A percentile compares a stretch with the other conserved stretches of the same genome.
These are phyloP conservation scores for Tetradesmus obliquus DNA, from an alignment of 139 green algal genomes.

Conservation along the genomic window DNA sequence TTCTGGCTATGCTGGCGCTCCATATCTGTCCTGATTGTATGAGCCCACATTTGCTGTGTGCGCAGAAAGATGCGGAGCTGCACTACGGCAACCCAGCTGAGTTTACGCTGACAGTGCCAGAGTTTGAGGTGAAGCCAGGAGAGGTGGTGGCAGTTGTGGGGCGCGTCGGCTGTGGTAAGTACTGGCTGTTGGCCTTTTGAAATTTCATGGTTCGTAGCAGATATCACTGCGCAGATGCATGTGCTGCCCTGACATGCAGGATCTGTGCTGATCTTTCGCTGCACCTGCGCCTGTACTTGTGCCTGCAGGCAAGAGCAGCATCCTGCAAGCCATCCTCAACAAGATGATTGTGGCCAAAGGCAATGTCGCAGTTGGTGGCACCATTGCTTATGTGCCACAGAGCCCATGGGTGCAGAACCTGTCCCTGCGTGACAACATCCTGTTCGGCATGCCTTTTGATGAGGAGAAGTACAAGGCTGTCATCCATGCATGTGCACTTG, in stretches of 20 bases:
- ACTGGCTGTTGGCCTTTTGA: not conserved
- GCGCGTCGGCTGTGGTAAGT: slow-evolving; percentile 64
- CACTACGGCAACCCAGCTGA: slow-evolving; percentile 53
- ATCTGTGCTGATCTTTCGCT: not conserved
- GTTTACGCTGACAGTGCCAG: slow-evolving; percentile 61
- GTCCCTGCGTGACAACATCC: slow-evolving; percentile 75
- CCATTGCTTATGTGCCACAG: slow-evolving; percentile 66
- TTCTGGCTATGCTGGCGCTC: not conserved
- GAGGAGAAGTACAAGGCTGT: slow-evolving; percentile 52
- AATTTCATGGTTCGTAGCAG: not conserved
- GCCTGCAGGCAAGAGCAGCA: slow-evolving; percentile 45
- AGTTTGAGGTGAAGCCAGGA: slow-evolving; percentile 60
- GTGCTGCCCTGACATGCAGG: not conserved
- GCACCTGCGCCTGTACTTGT: not conserved
- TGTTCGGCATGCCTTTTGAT: slow-evolving; percentile 68
- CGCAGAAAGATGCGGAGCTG: slow-evolving; percentile 55
- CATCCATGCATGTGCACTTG: slow-evolving; percentile 63
- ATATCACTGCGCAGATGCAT: not conserved
- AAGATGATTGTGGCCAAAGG: slow-evolving; percentile 57
- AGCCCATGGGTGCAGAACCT: slow-evolving; percentile 85
- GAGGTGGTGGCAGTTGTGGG: slow-evolving; percentile 77
- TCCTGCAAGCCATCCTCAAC: slow-evolving; percentile 68
- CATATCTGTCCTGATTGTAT: not conserved
- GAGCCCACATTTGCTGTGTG: not conserved
- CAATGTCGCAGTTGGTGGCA: slow-evolving; percentile 54